Evolutionary conservation across 805 yeast species (phyloP).

Genomic region (Kodamaea lidongshanica): DNA sequence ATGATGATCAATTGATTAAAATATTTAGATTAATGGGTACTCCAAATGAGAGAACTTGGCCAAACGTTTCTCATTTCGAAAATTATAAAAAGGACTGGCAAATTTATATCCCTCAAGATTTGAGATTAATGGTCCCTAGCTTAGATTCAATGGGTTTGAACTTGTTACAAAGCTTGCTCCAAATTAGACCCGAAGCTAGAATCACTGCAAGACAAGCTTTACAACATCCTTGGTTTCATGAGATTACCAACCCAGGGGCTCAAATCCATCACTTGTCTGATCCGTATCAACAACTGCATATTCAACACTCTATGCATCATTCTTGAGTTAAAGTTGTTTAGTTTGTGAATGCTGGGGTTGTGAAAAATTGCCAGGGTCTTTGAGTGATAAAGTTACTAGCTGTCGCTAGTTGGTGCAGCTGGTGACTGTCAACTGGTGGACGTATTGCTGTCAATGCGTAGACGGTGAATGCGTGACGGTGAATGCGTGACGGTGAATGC

Average conservation of each 20-base stretch:
- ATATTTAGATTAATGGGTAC: conserved; percentile 95
- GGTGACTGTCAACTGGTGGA: no score
- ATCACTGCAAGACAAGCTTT: conserved; percentile 56
- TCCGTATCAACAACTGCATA: conserved; percentile 27
- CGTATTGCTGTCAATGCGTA: no score
- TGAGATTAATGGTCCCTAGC: conserved; percentile 60
- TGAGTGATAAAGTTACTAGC: no score
- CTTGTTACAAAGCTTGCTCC: conserved; percentile 51
- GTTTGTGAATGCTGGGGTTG: no score
- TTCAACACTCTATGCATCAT: no score
- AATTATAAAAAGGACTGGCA: conserved; percentile 83
- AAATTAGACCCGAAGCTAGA: conserved; percentile 58
- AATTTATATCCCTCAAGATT: conserved; percentile 82
- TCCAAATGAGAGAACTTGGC: conserved; percentile 95
- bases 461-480: no score
- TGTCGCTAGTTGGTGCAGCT: no score
- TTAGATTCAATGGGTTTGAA: conserved; percentile 67
- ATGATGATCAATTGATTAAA: conserved; percentile 89
- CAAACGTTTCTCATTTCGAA: conserved; percentile 86
- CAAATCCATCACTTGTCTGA: conserved; percentile 27
- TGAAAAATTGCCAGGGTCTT: no score
- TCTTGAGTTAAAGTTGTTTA: no score
- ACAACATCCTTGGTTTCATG: conserved; percentile 78
- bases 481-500: no score
- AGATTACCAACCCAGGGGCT: conserved; percentile 45